Percentiles rank a stretch among this genome's conserved stretches.
phyloP scores from a whole-genome alignment of 2,329 filamentous ascomycete genomes.

The Beauveria asiatica region DNA sequence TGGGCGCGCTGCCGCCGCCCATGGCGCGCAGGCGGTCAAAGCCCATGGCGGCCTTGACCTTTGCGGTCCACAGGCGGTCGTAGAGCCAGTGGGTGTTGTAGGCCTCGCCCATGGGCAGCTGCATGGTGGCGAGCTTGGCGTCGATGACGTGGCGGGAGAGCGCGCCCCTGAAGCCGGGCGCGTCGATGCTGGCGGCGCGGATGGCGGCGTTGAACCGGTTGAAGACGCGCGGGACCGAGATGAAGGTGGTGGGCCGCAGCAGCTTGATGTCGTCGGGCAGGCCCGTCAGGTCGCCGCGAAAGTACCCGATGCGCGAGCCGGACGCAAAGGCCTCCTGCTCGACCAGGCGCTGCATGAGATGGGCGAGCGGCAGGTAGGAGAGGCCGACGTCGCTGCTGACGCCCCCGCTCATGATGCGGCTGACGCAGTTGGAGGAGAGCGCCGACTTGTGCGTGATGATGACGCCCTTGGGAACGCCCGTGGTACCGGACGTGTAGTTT shows the following conservation, averaged over 20 bases:
- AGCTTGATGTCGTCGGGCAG: slow-evolving; percentile 88
- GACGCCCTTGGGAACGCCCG: slow-evolving; percentile 74
- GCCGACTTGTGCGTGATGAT: slow-evolving; percentile 75
- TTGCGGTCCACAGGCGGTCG: slow-evolving; percentile 83
- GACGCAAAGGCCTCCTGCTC: slow-evolving; percentile 68
- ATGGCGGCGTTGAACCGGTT: slow-evolving; percentile 85
- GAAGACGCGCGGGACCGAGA: slow-evolving; percentile 84
- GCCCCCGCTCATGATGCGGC: slow-evolving; percentile 47
- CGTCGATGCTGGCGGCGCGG: slow-evolving; percentile 68
- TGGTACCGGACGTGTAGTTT: slow-evolving; percentile 85
- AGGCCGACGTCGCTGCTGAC: slow-evolving; percentile 52
- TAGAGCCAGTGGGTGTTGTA: slow-evolving; percentile 71
- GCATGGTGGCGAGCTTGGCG: slow-evolving; percentile 72
- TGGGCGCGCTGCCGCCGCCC: slow-evolving; percentile 81
- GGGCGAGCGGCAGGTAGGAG: slow-evolving; percentile 88
- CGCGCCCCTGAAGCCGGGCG: slow-evolving; percentile 69
- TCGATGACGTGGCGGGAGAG: slow-evolving; percentile 72
- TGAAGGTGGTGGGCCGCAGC: slow-evolving; percentile 72
- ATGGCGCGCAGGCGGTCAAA: slow-evolving; percentile 64
- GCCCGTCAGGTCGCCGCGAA: slow-evolving; percentile 81
- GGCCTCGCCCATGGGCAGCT: slow-evolving; percentile 62
- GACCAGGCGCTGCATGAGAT: slow-evolving; percentile 82
- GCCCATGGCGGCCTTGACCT: slow-evolving; percentile 75
- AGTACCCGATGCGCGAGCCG: slow-evolving; percentile 77
- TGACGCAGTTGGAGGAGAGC: slow-evolving; percentile 59